Evolutionary conservation across 495 filamentous ascomycete species (phyloP).

Genomic region (Immersiella caudata): DNA sequence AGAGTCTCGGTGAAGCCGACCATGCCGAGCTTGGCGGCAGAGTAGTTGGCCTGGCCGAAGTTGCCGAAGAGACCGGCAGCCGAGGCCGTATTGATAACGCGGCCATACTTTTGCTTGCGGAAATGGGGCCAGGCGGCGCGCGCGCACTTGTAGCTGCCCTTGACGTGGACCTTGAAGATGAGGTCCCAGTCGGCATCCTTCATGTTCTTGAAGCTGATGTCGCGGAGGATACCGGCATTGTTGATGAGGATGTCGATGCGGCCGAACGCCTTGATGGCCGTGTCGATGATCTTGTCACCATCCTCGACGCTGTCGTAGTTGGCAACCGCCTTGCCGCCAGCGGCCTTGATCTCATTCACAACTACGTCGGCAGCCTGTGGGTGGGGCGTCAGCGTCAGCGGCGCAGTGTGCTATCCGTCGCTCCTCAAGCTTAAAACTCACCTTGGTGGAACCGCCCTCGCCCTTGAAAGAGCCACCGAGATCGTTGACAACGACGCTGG

Average conservation of each 20-base stretch:
- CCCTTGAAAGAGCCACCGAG: slow-evolving; percentile 93
- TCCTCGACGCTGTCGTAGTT: slow-evolving; percentile 98
- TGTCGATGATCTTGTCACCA: slow-evolving; percentile 94
- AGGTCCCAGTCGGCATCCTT: slow-evolving; percentile 96
- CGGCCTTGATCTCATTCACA: slow-evolving; percentile 88
- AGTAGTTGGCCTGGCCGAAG: slow-evolving; percentile 98
- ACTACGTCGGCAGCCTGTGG: slow-evolving; percentile 88
- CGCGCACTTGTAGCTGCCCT: slow-evolving; percentile 95
- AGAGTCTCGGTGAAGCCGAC: slow-evolving; percentile 98
- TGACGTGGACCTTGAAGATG: slow-evolving; percentile 89
- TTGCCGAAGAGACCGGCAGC: slow-evolving; percentile 93
- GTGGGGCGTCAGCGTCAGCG: neutral
- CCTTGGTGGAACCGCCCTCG: slow-evolving; percentile 86
- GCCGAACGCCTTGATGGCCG: slow-evolving; percentile 89
- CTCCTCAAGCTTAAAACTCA: slow-evolving; percentile 38
- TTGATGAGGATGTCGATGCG: slow-evolving; percentile 95
- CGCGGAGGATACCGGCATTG: slow-evolving; percentile 96
- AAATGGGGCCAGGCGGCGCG: slow-evolving; percentile 97
- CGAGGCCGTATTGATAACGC: slow-evolving; percentile 94
- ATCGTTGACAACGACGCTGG: slow-evolving; percentile 97
- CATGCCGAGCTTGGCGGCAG: slow-evolving; percentile 92
- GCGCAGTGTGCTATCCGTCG: neutral
- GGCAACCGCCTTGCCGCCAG: slow-evolving; percentile 93
- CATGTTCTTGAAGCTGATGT: slow-evolving; percentile 99
- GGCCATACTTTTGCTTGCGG: slow-evolving; percentile 96